Base-by-base conservation (phyloP, 2,329 filamentous ascomycete species). In the Cladosporium sp. region DNA sequence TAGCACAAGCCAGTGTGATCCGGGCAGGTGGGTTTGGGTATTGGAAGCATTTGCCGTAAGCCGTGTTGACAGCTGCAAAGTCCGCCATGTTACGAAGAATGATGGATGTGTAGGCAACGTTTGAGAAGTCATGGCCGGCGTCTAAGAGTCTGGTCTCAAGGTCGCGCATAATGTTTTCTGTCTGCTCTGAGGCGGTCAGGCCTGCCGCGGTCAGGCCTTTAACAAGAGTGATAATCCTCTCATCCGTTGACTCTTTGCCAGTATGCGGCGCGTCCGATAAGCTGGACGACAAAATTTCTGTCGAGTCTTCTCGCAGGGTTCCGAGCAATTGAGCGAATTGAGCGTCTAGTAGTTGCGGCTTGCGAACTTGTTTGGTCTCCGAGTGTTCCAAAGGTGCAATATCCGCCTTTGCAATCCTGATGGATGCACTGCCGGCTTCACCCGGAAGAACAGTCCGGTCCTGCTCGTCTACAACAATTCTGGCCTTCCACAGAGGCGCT, bases 1-100 rank as follows among this genome's bases (percentile, higher is more conserved):
- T 72, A 3, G 89, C 89, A 57, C 86, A 87, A 0, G 89, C 85
- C 45, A 97, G 81, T 4, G 90, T 95, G 46, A 95, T 86, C 46
- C 93, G 76, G 0, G 91, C 83, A 0, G 93, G 89, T 0, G 93
- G 93, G 58, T 91, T 95, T 0, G 91, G 86, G 45, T 79, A 75
- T 16, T 73, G 72, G 69, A 97, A 97, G 40, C 90, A 78, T 8
- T 78, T 75, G 4, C 82, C 83, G 69, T 97, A 98, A 57, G 86
- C 73, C 22, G 74, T 68, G 69, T 97, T 97, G 60, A 95, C 75
- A 13, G 73, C 63, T 0, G 82, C 75, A 68, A 97, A 98, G 69
- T 90, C 83, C 16, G 79, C 68, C 86, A 97, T 96, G 53, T 78
- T 78, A 49, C 86, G 83, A 33, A 98, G 80, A 45, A 95, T 72